These are phyloP conservation scores for Scheffersomyces insectosa DNA, from an alignment of 1,139 yeast species.

Conservation along the genomic window DNA sequence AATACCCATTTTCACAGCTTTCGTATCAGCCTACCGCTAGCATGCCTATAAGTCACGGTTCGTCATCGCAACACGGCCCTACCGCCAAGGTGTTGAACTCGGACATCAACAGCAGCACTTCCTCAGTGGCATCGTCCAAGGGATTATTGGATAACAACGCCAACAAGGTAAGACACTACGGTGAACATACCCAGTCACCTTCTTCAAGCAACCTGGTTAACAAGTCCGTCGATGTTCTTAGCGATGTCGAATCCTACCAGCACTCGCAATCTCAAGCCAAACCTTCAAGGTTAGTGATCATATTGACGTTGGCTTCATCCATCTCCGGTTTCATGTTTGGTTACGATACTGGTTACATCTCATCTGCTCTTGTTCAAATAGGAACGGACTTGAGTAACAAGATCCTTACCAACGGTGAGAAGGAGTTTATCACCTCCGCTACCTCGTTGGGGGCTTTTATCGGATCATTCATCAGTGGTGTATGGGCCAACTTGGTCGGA, in stretches of 20 bases:
- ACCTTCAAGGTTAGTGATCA: conserved; percentile 65
- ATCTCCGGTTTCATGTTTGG: conserved; percentile 96
- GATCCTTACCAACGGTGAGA: conserved; percentile 66
- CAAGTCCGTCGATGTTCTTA: too few relatives aligned
- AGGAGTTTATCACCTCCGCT: conserved; percentile 91
- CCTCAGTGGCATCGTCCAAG: neutral
- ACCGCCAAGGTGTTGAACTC: neutral
- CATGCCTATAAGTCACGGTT: too few relatives aligned
- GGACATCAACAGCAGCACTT: neutral
- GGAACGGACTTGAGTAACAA: conserved; percentile 64
- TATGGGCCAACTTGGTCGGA: conserved; percentile 77
- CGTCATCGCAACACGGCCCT: neutral
- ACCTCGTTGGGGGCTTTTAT: conserved; percentile 90
- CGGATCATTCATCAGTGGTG: conserved; percentile 76
- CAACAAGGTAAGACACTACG: neutral
- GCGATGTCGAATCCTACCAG: neutral
- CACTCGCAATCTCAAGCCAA: conserved; percentile 25
- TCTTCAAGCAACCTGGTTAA: too few relatives aligned
- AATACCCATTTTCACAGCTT: too few relatives aligned
- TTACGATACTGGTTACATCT: conserved; percentile 93
- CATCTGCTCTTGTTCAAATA: conserved; percentile 84
- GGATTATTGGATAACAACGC: neutral
- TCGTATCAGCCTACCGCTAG: too few relatives aligned
- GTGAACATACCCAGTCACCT: too few relatives aligned
- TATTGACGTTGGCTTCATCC: conserved; percentile 76